These are phyloP conservation scores for Pleurotus cornucopiae DNA, from an alignment of 768 basidiomycete genomes.

Conservation along the genomic window DNA sequence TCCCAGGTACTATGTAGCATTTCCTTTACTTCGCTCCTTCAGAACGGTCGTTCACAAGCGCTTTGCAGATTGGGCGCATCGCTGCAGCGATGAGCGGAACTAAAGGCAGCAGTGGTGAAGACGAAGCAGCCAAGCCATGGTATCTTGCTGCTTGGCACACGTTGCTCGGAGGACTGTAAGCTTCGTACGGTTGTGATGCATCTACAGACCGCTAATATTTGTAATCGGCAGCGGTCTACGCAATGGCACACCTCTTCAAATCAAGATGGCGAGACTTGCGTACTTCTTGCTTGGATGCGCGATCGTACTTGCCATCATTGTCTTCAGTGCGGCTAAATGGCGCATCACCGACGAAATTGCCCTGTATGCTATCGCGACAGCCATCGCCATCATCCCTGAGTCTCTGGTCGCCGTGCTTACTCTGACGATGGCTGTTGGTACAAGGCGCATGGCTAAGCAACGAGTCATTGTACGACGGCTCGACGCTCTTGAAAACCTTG, in stretches of 20 bases:
- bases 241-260: conserved; percentile 32
- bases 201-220: not conserved
- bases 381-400: conserved; percentile 37
- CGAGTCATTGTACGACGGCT: conserved; percentile 61
- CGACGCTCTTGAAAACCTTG: conserved; percentile 60
- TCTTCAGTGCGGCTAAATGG: conserved; percentile 31
- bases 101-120: conserved; percentile 5
- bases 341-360: conserved; percentile 28
- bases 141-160: conserved; percentile 17
- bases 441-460: conserved; percentile 47
- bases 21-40: not conserved
- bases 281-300: conserved; percentile 31
- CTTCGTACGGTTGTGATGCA: not conserved
- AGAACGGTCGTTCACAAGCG: not conserved
- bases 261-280: conserved; percentile 31
- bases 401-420: conserved; percentile 45
- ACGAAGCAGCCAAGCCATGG: conserved; percentile 17
- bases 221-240: conserved; percentile 22
- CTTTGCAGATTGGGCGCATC: conserved; percentile 31
- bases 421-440: conserved; percentile 56
- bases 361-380: conserved; percentile 33
- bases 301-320: conserved; percentile 30
- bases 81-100: conserved; percentile 29
- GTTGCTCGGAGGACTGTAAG: conserved; percentile 23
- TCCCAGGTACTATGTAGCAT: conserved; percentile 9